Conservation (phyloP, 139 green algal species). For the Diplosphaera chodatii region DNA sequence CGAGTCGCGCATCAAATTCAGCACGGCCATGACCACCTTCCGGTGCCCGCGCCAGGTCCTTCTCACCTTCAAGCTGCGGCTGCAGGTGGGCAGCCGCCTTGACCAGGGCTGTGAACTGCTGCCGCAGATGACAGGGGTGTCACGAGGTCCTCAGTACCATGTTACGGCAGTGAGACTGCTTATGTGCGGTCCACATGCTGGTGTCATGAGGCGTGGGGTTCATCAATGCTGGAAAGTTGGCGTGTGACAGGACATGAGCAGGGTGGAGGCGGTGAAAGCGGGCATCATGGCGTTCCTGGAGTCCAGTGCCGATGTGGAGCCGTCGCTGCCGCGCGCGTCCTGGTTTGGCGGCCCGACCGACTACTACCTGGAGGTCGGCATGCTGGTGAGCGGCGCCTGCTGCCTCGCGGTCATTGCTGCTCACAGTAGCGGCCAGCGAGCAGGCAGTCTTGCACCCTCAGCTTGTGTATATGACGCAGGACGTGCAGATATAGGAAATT, state of each 20-base stretch:
- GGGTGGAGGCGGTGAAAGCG: not conserved
- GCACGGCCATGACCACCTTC: not conserved
- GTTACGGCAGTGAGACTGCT: too few relatives aligned
- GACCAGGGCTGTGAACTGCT: too few relatives aligned
- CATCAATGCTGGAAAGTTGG: too few relatives aligned
- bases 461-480: too few relatives aligned
- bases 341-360: not conserved
- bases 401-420: too few relatives aligned
- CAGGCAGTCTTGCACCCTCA: too few relatives aligned
- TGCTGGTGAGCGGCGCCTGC: not conserved
- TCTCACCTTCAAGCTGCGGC: not conserved
- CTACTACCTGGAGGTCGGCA: not conserved
- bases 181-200: too few relatives aligned
- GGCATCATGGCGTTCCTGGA: not conserved
- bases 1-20: not conserved
- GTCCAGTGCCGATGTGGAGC: not conserved
- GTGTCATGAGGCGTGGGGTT: too few relatives aligned
- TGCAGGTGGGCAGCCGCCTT: not conserved
- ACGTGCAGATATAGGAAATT: too few relatives aligned
- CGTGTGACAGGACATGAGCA: not conserved
- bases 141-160: too few relatives aligned
- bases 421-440: too few relatives aligned
- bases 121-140: too few relatives aligned
- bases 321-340: not conserved
- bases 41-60: not conserved